Base-by-base conservation (phyloP, 768 basidiomycete species). In the Rhizopogon vesiculosus region DNA sequence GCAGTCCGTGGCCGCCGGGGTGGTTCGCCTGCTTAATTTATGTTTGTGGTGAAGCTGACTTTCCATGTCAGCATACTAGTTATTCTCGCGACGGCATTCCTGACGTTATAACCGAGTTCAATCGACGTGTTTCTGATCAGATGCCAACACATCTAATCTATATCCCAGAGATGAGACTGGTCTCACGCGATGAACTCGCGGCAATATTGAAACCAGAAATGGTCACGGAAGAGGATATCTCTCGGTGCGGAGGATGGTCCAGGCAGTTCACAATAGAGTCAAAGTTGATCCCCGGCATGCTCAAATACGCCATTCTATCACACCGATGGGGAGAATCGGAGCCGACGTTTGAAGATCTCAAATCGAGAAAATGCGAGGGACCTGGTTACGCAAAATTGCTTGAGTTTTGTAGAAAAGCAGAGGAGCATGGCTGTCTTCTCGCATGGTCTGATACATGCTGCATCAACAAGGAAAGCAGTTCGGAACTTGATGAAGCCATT, bases 91-190 rank as follows among this genome's bases (percentile, higher is more conserved):
- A 4, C 13, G 35, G 35, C 46, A 31, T 41, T 38, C 42, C 49
- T 12, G 60, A 56, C 16, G 53, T 56, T 42, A 18, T 40, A 7
- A 16, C 43, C 2, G 40, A 50, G 45, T 63, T 62, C 31, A 31
- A 61, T 25, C 60, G 61, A 35, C 51, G 59, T 18, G 51, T 63
- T 53, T 62, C 53, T 25, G 59, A 63, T 25, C 28, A 57, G 22
- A 62, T 63, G 61, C 62, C 62, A 10, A 25, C 54, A 9, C 58
- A 63, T 19, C 61, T 63, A n/a, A 48, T 63, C 12, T 40, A 57
- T 13, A 59, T 63, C 16, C 56, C 55, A 15, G 28, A 48, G 44
- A 41, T 52, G 31, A 55, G 54, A 9, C 29, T 63, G 31, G 39
- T 60, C 45, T 5, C 49, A 13, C 62, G 63, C 16, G 57, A 62